Evolutionary conservation across 1,284 basidiomycete genomes (phyloP).

Genomic region (Stygiomarasmius scandens): DNA sequence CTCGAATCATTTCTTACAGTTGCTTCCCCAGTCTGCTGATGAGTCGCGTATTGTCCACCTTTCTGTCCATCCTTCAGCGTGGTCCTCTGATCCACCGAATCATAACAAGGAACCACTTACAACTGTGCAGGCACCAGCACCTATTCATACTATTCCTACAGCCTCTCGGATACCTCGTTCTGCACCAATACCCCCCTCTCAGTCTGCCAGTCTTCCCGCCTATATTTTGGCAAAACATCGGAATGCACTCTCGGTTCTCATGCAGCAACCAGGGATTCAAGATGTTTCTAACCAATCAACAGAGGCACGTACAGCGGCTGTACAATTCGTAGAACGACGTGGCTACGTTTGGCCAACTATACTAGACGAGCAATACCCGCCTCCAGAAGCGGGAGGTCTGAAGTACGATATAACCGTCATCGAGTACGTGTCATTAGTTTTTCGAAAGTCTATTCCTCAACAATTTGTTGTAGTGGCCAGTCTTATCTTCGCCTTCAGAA

Average conservation of each 20-base stretch:
- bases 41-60: constrained; percentile 70
- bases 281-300: constrained; percentile 21
- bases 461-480: constrained; percentile 47
- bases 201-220: constrained; percentile 28
- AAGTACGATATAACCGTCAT: constrained; percentile 60
- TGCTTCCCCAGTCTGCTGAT: constrained; percentile 47
- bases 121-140: not conserved
- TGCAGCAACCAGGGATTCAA: constrained; percentile 25
- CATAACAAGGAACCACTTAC: not conserved
- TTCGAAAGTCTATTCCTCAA: constrained; percentile 10
- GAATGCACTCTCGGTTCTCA: constrained; percentile 47
- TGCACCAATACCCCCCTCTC: constrained; percentile 15
- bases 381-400: constrained; percentile 46
- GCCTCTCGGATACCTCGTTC: constrained; percentile 14
- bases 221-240: constrained; percentile 51
- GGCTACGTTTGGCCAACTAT: constrained; percentile 68
- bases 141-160: constrained; percentile 15
- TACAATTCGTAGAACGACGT: constrained; percentile 37
- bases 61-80: constrained; percentile 75
- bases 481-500: constrained; percentile 59
- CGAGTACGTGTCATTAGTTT: constrained; percentile 50
- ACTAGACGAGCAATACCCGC: constrained; percentile 59
- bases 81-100: constrained; percentile 56
- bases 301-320: constrained; percentile 28
- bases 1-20: not conserved